Evolutionary conservation across 176 grass and related monocot genomes (phyloP).

Genomic region (Triticum urartu): DNA sequence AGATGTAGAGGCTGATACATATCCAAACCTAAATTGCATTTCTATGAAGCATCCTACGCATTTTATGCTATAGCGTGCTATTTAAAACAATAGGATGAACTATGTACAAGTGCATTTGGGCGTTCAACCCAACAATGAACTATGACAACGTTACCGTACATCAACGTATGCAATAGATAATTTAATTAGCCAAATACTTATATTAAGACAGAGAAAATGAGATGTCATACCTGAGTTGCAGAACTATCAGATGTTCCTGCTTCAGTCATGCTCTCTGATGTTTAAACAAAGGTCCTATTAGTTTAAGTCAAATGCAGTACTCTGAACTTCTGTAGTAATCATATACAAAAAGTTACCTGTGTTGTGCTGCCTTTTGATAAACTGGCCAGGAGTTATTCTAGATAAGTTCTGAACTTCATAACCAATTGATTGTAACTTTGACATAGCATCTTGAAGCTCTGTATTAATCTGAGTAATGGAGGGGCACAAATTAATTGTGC

Average conservation of each 20-base stretch:
- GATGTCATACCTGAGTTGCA: constrained; percentile 29
- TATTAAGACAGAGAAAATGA: not conserved
- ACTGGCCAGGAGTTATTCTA: constrained; percentile 63
- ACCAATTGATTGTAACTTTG: constrained; percentile 79
- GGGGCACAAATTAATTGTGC: not conserved
- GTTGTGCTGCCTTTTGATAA: constrained; percentile 28
- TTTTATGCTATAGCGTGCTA: not conserved
- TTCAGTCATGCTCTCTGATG: constrained; percentile 25
- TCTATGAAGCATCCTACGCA: not conserved
- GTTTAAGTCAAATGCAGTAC: constrained; percentile 12
- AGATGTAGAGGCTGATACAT: not conserved
- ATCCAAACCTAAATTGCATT: not conserved
- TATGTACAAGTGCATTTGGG: not conserved
- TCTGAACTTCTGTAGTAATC: not conserved
- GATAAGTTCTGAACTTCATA: constrained; percentile 88
- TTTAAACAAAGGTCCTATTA: not conserved
- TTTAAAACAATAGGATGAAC: not conserved
- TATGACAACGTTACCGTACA: not conserved
- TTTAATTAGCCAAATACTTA: not conserved
- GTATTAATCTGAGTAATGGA: constrained; percentile 69
- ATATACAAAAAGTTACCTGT: constrained; percentile 12
- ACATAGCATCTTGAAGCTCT: constrained; percentile 87
- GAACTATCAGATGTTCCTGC: constrained; percentile 36
- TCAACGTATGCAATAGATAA: not conserved
- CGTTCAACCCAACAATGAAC: not conserved